These are phyloP conservation scores for Parsonsia alboflavescens DNA, from an alignment of 257 asterid genomes.

Conservation along the genomic window DNA sequence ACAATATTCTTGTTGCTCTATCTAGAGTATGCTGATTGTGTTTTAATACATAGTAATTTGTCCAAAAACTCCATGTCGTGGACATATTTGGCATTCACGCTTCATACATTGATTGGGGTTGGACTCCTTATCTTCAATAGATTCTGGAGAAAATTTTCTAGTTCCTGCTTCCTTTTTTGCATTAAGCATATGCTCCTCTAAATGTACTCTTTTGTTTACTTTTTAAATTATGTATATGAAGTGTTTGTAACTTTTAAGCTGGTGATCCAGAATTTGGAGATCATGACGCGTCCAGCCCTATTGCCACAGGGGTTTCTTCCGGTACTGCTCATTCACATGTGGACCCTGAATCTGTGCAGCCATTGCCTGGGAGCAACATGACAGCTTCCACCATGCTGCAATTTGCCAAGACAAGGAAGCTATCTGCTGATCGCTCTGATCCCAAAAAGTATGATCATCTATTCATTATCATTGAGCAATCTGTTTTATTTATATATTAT, in stretches of 20 bases:
- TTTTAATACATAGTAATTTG: too few species aligned
- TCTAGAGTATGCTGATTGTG: background rate
- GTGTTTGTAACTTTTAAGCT: conserved; percentile 18
- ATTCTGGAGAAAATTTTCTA: background rate
- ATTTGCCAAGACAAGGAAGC: conserved; percentile 84
- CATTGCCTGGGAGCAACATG: conserved; percentile 65
- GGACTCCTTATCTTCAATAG: background rate
- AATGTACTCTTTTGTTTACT: background rate
- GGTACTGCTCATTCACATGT: conserved; percentile 64
- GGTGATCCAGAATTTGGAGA: conserved; percentile 46
- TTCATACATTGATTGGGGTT: background rate
- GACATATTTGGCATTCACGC: background rate
- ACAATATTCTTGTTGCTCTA: background rate
- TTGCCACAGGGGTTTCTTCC: conserved; percentile 46
- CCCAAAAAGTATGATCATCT: conserved; percentile 65
- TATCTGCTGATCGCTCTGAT: conserved; percentile 82
- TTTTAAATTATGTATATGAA: background rate
- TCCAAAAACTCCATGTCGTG: background rate
- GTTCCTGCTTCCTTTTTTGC: background rate
- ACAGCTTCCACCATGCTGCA: conserved; percentile 69
- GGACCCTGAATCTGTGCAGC: conserved; percentile 71
- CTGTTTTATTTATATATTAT: background rate
- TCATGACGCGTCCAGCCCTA: conserved; percentile 61
- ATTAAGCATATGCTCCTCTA: background rate
- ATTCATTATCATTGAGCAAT: background rate